Evolutionary conservation across 2,329 filamentous ascomycete species (phyloP).

Genomic region (Ampelomyces quisqualis): DNA sequence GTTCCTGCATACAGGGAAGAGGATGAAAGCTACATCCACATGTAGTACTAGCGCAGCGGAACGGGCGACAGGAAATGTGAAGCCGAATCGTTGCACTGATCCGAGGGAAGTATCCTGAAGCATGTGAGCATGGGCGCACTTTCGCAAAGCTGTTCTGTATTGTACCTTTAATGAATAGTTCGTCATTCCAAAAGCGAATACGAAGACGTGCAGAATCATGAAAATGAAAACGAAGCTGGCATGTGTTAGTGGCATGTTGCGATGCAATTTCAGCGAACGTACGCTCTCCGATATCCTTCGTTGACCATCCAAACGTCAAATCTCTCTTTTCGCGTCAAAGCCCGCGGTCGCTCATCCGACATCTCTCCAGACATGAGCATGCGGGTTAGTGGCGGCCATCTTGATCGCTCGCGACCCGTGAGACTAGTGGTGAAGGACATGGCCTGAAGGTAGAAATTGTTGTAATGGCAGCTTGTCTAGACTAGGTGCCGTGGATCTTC

Average conservation of each 20-base stretch:
- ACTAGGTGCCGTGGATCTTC: conserved; percentile 37
- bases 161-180: conserved; percentile 71
- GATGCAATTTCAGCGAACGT: conserved; percentile 41
- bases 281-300: conserved; percentile 80
- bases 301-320: conserved; percentile 90
- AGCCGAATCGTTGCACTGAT: conserved; percentile 68
- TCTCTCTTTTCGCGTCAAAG: conserved; percentile 67
- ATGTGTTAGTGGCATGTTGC: conserved; percentile 28
- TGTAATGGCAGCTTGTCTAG: conserved; percentile 15
- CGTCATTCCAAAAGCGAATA: conserved; percentile 78
- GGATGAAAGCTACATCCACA: conserved; percentile 75
- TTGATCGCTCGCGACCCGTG: conserved; percentile 62
- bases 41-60: conserved; percentile 75
- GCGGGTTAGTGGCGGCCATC: conserved; percentile 79
- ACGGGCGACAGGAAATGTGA: conserved; percentile 75
- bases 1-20: conserved; percentile 81
- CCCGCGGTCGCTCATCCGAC: conserved; percentile 70
- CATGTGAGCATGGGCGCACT: conserved; percentile 8
- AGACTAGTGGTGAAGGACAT: conserved; percentile 41
- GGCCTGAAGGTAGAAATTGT: conserved; percentile 15
- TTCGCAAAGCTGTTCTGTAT: neutral
- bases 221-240: conserved; percentile 74
- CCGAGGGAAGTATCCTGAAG: conserved; percentile 62
- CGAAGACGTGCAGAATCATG: conserved; percentile 69
- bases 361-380: conserved; percentile 83